phyloP scores from a whole-genome alignment of 2,329 filamentous ascomycete species.

The Fusarium metavorans region DNA sequence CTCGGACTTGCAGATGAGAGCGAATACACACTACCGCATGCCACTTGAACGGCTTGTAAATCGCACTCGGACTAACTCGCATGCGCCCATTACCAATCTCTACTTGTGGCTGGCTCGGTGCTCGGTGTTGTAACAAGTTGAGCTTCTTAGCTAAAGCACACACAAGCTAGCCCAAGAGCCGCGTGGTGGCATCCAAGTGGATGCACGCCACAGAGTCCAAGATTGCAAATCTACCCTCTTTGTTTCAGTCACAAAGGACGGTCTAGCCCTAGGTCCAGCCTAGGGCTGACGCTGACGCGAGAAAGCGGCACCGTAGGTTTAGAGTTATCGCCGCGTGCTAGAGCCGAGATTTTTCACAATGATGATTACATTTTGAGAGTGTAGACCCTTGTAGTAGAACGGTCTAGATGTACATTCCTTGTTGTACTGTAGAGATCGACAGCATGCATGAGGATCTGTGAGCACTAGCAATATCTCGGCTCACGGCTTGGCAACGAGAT shows the following conservation, averaged over 20 bases:
- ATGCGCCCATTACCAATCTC: constrained; percentile 41
- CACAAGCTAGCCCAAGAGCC: not conserved
- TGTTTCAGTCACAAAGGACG: not conserved
- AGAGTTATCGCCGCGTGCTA: constrained; percentile 40
- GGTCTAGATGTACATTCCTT: not conserved
- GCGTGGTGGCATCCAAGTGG: constrained; percentile 2
- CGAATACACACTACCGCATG: not conserved
- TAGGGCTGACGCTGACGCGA: constrained; percentile 40
- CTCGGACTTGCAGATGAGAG: not conserved
- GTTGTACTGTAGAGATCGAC: not conserved
- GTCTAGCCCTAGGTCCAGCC: constrained; percentile 36
- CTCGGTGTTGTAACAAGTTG: constrained; percentile 1
- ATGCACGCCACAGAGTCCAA: not conserved
- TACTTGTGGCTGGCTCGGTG: constrained; percentile 15
- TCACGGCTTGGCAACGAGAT: not conserved
- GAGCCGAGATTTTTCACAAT: not conserved
- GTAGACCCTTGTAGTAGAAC: not conserved
- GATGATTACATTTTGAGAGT: not conserved
- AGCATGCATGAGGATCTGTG: constrained; percentile 18
- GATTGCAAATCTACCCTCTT: not conserved
- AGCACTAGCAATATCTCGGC: constrained; percentile 23
- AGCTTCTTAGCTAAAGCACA: not conserved
- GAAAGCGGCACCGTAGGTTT: constrained; percentile 22
- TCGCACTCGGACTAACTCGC: constrained; percentile 30
- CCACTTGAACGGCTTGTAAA: not conserved